These are phyloP conservation scores for Colletotrichum sp. DNA, from an alignment of 2,329 filamentous ascomycete genomes.

Conservation along the genomic window DNA sequence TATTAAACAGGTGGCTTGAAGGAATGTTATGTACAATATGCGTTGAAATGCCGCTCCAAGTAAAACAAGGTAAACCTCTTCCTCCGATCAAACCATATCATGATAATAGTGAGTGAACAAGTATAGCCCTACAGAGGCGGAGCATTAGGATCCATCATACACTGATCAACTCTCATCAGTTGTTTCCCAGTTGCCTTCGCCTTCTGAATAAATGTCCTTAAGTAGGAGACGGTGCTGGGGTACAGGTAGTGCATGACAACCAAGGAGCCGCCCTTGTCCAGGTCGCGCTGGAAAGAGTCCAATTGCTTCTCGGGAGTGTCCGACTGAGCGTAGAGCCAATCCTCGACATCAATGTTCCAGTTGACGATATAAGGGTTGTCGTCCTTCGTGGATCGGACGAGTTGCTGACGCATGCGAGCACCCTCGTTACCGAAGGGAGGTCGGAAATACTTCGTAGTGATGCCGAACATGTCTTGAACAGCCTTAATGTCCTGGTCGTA, in stretches of 20 bases:
- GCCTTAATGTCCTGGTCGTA: constrained; percentile 61
- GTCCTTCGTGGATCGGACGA: constrained; percentile 57
- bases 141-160: constrained; percentile 39
- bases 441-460: constrained; percentile 62
- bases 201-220: constrained; percentile 68
- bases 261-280: constrained; percentile 65
- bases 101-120: neutral
- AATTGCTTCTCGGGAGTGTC: constrained; percentile 70
- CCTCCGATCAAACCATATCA: neutral
- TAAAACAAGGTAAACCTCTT: neutral
- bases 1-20: neutral
- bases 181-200: constrained; percentile 68
- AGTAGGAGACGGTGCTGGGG: constrained; percentile 67
- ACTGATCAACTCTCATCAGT: constrained; percentile 47
- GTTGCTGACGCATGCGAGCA: constrained; percentile 67
- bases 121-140: constrained; percentile 28
- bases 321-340: constrained; percentile 70
- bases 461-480: constrained; percentile 42
- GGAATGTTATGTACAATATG: neutral
- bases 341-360: constrained; percentile 75
- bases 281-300: constrained; percentile 69
- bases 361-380: constrained; percentile 65
- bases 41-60: neutral
- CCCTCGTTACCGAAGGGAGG: constrained; percentile 74
- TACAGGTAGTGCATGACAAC: constrained; percentile 76